Evolutionary conservation across 768 basidiomycete genomes (phyloP).

Genomic region (Suillus americanus): DNA sequence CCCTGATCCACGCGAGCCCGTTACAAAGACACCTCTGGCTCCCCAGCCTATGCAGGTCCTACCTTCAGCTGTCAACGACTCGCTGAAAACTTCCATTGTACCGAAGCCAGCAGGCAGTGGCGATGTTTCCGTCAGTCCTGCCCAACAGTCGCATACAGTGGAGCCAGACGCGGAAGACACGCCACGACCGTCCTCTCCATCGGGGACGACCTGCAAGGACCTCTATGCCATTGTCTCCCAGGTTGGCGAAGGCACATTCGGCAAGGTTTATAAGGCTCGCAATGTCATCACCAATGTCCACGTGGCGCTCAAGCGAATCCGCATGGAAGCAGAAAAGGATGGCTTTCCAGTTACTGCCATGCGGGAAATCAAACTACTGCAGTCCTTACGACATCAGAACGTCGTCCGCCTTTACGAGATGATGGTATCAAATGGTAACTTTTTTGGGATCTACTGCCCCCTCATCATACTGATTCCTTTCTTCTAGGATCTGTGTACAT

Average conservation of each 20-base stretch:
- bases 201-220: conserved; percentile 41
- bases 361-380: conserved; percentile 97
- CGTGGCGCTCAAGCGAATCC: conserved; percentile 93
- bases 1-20: conserved; percentile 8
- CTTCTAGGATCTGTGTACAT: conserved; percentile 88
- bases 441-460: background rate
- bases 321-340: conserved; percentile 97
- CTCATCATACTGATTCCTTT: conserved; percentile 12
- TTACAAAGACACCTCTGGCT: conserved; percentile 14
- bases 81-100: conserved; percentile 18
- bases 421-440: conserved; percentile 95
- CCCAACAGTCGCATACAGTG: conserved; percentile 16
- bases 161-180: conserved; percentile 24
- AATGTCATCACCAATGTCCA: conserved; percentile 73
- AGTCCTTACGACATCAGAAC: conserved; percentile 87
- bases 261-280: conserved; percentile 95
- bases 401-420: conserved; percentile 91
- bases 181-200: conserved; percentile 30
- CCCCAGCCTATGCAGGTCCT: conserved; percentile 8
- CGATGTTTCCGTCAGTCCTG: conserved; percentile 20
- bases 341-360: conserved; percentile 99
- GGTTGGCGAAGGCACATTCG: conserved; percentile 98
- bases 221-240: conserved; percentile 87
- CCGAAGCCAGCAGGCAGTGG: conserved; percentile 24
- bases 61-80: conserved; percentile 18